phyloP scores from a whole-genome alignment of 176 grass and related monocot genomes.

The Miscanthus lutarioriparius region DNA sequence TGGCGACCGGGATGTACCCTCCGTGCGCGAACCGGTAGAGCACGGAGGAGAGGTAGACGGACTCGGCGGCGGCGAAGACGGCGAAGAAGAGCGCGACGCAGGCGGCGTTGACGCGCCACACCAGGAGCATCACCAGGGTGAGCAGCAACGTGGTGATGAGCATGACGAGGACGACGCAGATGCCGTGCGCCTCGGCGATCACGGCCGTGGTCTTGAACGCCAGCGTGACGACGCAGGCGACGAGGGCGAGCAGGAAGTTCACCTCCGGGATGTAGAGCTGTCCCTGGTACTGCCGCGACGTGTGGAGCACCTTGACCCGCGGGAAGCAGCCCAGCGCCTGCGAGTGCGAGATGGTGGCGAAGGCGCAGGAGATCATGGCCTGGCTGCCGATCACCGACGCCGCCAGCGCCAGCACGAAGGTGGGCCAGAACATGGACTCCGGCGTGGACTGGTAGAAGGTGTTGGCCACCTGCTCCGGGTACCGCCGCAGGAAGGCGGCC shows the following conservation, averaged over 20 bases:
- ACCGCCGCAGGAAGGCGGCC: slow-evolving; percentile 49
- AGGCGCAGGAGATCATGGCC: slow-evolving; percentile 75
- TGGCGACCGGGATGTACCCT: slow-evolving; percentile 63
- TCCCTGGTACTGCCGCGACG: slow-evolving; percentile 54
- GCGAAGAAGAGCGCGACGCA: slow-evolving; percentile 56
- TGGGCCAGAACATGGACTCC: slow-evolving; percentile 45
- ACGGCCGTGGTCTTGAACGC: slow-evolving; percentile 39
- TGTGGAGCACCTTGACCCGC: slow-evolving; percentile 54
- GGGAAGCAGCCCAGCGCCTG: slow-evolving; percentile 71
- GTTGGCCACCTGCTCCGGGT: slow-evolving; percentile 41
- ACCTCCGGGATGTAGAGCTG: slow-evolving; percentile 77
- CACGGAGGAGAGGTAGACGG: slow-evolving; percentile 68
- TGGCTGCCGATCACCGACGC: slow-evolving; percentile 65
- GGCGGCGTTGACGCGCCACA: slow-evolving; percentile 37
- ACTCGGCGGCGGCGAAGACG: slow-evolving; percentile 49
- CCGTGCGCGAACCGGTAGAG: slow-evolving; percentile 73
- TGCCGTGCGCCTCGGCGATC: slow-evolving; percentile 74
- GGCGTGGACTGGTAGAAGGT: slow-evolving; percentile 69
- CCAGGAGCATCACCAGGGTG: slow-evolving; percentile 59
- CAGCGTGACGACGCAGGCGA: slow-evolving; percentile 49
- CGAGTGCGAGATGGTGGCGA: slow-evolving; percentile 63
- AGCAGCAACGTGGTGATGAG: slow-evolving; percentile 58
- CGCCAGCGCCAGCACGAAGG: slow-evolving; percentile 50
- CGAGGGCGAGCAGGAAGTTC: slow-evolving; percentile 45
- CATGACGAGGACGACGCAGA: slow-evolving; percentile 73